phyloP scores from a whole-genome alignment of 495 filamentous ascomycete species.

The Paragyromitra xinjiangensis region DNA sequence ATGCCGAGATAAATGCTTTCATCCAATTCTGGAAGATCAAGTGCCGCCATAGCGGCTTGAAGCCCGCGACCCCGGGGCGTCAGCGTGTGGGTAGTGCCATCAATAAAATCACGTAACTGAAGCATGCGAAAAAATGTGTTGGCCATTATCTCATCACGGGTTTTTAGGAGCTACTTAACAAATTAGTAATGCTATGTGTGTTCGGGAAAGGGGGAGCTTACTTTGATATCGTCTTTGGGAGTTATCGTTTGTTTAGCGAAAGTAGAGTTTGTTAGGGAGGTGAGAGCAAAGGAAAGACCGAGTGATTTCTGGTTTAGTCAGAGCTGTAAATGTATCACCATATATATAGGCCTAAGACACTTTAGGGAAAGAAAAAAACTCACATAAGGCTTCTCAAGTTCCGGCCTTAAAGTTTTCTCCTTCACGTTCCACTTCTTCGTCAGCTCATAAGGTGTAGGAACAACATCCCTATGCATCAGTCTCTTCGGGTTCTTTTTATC shows the following conservation, averaged over 20 bases:
- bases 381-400: constrained; percentile 58
- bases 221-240: constrained; percentile 60
- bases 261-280: constrained; percentile 68
- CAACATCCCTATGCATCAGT: constrained; percentile 71
- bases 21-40: constrained; percentile 68
- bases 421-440: constrained; percentile 80
- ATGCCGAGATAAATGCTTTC: constrained; percentile 77
- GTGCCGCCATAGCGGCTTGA: constrained; percentile 69
- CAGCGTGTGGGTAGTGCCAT: constrained; percentile 75
- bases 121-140: constrained; percentile 88
- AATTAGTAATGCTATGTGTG: constrained; percentile 47
- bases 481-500: constrained; percentile 71
- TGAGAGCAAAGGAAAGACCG: constrained; percentile 66
- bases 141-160: constrained; percentile 75
- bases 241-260: constrained; percentile 74
- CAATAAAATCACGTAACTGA: constrained; percentile 84
- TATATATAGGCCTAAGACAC: background rate
- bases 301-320: constrained; percentile 62
- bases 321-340: background rate
- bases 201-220: constrained; percentile 34
- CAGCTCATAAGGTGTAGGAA: constrained; percentile 67
- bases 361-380: constrained; percentile 1
- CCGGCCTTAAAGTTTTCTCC: constrained; percentile 63
- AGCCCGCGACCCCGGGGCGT: constrained; percentile 86
- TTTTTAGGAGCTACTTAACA: constrained; percentile 62